Evolutionary conservation across 2,329 filamentous ascomycete genomes (phyloP), one percentile per base, ranked within the genome.

Genomic region (Hypoxylon sp.): DNA sequence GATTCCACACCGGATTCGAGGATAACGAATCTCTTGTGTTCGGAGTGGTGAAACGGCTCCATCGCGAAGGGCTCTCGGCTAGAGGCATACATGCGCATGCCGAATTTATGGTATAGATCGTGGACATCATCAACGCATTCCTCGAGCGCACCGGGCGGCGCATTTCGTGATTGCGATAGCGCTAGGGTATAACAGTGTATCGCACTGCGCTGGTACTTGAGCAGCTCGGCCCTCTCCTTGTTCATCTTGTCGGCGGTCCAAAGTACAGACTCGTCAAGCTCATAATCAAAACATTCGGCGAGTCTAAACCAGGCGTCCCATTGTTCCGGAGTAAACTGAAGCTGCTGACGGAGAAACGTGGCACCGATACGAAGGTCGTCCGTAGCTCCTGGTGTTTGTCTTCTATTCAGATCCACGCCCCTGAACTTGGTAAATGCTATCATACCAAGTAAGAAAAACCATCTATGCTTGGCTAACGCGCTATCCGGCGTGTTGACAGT

Each of bases 181-280:
- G 85, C 85, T 39, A 88, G 79, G 0, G 84, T 87, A 70, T 91
- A 92, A 74, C 92, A 94, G 75, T 97, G 92, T 47, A 97, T 94
- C 1, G 92, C 89, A 71, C 87, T 88, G 30, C 92, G 87, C 75
- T 97, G 92, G 64, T 91, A 86, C 53, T 87, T 88, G 22, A 93
- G 85, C 46, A 97, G 78, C 60, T 96, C 92, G 3, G 82, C 80
- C 57, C 91, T 88, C 71, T 91, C 90, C 74, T 91, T 94, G 78
- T 97, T 97, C 78, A 97, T 89, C 77, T 96, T 97, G 70, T 97
- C 93, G 0, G 93, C 91, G 19, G 90, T 91, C 93, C 93, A 97
- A 4, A 94, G 86, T 4, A 96, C 91, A 6, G 89, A 87, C 76
- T 97, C 93, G 66, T 97, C 93, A 13, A 97, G 81, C 71, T 96